Percentiles rank a stretch among this genome's conserved stretches.
These are phyloP conservation scores for Pseudogymnoascus sp. DNA, from an alignment of 2,329 filamentous ascomycete species.

Conservation along the genomic window DNA sequence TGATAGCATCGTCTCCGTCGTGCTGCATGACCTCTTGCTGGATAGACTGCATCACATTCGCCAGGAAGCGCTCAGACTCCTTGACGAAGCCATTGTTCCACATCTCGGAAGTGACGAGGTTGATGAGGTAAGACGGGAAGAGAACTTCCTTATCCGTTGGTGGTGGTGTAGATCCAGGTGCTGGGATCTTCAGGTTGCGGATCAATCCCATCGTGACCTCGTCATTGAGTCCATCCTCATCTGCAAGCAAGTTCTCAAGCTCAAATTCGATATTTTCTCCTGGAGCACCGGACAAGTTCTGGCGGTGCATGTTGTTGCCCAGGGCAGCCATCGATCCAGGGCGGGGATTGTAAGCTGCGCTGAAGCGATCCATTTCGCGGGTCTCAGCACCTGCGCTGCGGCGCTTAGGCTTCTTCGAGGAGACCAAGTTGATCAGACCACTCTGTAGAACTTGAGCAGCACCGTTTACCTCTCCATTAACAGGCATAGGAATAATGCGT, in stretches of 20 bases:
- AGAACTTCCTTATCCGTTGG: slow-evolving; percentile 97
- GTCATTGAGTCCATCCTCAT: slow-evolving; percentile 92
- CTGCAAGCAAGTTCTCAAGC: slow-evolving; percentile 83
- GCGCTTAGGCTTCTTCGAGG: slow-evolving; percentile 93
- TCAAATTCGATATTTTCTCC: slow-evolving; percentile 88
- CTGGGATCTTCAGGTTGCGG: slow-evolving; percentile 90
- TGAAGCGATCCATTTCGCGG: slow-evolving; percentile 82
- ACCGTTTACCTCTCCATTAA: slow-evolving; percentile 66
- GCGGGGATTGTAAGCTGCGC: slow-evolving; percentile 83
- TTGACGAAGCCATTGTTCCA: slow-evolving; percentile 99
- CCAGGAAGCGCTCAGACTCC: slow-evolving; percentile 95
- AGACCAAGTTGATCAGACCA: slow-evolving; percentile 92
- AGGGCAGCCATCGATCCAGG: slow-evolving; percentile 93
- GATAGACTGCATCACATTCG: slow-evolving; percentile 99
- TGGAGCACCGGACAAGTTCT: slow-evolving; percentile 63
- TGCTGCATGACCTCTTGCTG: slow-evolving; percentile 99
- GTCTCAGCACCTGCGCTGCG: slow-evolving; percentile 83
- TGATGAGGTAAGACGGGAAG: slow-evolving; percentile 98
- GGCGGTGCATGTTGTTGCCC: slow-evolving; percentile 52
- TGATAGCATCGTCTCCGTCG: slow-evolving; percentile 93
- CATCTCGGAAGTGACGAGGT: slow-evolving; percentile 98
- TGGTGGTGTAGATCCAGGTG: slow-evolving; percentile 74
- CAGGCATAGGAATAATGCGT: slow-evolving; percentile 49
- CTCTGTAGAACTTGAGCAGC: slow-evolving; percentile 47
- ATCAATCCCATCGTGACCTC: slow-evolving; percentile 96